Base-by-base conservation (phyloP, 257 asterid species). In the Solanum chilense region DNA sequence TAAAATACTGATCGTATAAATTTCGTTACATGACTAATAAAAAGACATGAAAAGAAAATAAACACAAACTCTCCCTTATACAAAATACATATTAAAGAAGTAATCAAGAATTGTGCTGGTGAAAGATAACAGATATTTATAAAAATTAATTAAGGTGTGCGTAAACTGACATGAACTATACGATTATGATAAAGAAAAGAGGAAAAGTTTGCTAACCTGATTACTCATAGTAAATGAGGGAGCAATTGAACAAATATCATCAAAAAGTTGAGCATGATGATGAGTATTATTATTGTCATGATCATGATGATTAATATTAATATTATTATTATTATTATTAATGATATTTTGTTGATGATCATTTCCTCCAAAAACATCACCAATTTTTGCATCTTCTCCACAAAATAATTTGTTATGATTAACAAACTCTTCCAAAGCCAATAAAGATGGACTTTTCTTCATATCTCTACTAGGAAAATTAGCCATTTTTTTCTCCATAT, bases 361-460 rank as follows among this genome's bases (percentile, higher is more conserved):
- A 80, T 14, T 80, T 9, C 12, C 80, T 16, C 78, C 84, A 62
- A 20, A 37, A 6, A 21, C 81, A 89, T 41, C 25, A 82, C 35
- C 35, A 68, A 33, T 47, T 56, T 71, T 60, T 49, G 64, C 84
- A 87, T 87, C 90, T 83, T 87, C 88, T 31, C 87, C 91, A 6
- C 84, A 62, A 82, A 89, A 82, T n/a, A 89, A 82, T n/a, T 44
- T 41, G 4, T 35, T 64, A n/a, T 86, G 87, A 73, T 86, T 82
- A 74, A 91, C 89, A 27, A 92, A 83, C 85, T 92, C 95, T n/a
- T 92, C 89, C 7, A 95, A 88, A 1, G 91, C 95, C 87, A 94
- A 80, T 37, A 92, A 90, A 7, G 98, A 92, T 20, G 88, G 91
- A 91, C 98, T 95, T 62, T 91, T 92, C 86, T 92, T 94, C 96